Conservation (phyloP, 2,329 filamentous ascomycete genomes). For the Coleophoma crateriformis region DNA sequence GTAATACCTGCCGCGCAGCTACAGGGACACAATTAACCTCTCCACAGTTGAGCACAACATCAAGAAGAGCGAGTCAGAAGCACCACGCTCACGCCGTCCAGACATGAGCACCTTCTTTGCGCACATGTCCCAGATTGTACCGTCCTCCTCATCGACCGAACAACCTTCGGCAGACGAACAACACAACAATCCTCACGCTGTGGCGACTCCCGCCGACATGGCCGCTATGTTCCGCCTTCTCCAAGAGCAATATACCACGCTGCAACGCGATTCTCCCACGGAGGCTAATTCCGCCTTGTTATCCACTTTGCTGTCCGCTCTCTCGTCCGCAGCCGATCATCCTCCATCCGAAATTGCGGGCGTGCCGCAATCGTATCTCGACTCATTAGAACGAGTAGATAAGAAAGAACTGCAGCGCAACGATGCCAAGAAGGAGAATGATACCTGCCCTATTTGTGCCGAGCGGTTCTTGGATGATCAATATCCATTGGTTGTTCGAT, state of each 20-base stretch:
- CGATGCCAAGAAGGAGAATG: constrained; percentile 37
- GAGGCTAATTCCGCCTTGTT: constrained; percentile 39
- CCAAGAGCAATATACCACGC: constrained; percentile 51
- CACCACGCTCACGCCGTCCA: constrained; percentile 39
- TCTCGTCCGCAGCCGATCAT: constrained; percentile 45
- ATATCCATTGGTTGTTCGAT: constrained; percentile 57
- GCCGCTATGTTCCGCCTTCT: constrained; percentile 52
- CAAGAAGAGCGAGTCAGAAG: constrained; percentile 27
- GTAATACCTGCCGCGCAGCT: constrained; percentile 5
- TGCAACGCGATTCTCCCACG: constrained; percentile 37
- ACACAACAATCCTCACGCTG: constrained; percentile 49
- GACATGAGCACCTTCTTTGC: constrained; percentile 61
- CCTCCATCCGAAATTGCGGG: constrained; percentile 48
- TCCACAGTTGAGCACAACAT: constrained; percentile 59
- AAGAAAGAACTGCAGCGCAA: constrained; percentile 38
- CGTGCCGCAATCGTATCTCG: constrained; percentile 54
- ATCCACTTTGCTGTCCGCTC: constrained; percentile 36
- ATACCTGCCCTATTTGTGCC: constrained; percentile 60
- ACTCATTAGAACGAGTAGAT: constrained; percentile 51
- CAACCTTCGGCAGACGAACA: constrained; percentile 1
- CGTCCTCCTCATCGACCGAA: constrained; percentile 15
- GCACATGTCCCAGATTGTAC: constrained; percentile 38
- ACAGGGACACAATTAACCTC: constrained; percentile 7
- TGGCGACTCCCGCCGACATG: constrained; percentile 54
- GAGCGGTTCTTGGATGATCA: constrained; percentile 55